Percentiles rank a stretch among this genome's conserved stretches.
Conservation (phyloP, 441 rosid species). For the Rhodomyrtus psidioides region DNA sequence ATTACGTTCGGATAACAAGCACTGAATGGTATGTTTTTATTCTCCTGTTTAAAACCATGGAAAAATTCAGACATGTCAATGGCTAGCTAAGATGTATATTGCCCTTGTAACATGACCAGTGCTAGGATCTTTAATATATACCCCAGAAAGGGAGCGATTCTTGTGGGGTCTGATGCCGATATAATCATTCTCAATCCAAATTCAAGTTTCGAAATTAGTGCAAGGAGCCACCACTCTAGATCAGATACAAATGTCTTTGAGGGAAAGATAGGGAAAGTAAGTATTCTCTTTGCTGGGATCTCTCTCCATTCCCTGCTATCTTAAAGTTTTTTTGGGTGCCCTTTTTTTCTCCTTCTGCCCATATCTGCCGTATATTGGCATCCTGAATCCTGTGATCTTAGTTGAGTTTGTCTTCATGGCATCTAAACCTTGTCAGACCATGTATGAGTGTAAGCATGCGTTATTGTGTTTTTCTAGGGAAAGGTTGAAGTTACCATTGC, state of each 20-base stretch:
- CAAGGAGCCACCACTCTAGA: slow-evolving; percentile 76
- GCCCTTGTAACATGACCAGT: slow-evolving; percentile 30
- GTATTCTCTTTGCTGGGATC: not conserved
- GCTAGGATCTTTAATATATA: slow-evolving; percentile 88
- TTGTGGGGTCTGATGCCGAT: slow-evolving; percentile 93
- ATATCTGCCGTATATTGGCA: not conserved
- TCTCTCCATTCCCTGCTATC: not conserved
- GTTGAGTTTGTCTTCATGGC: not conserved
- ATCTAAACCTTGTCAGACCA: not conserved
- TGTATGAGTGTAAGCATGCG: not conserved
- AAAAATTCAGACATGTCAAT: not conserved
- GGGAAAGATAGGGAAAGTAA: slow-evolving; percentile 75
- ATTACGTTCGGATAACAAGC: slow-evolving; percentile 81
- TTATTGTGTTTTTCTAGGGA: slow-evolving; percentile 42
- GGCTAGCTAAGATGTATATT: not conserved
- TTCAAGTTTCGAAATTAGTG: slow-evolving; percentile 62
- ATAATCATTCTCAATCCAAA: slow-evolving; percentile 84
- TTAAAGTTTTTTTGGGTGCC: not conserved
- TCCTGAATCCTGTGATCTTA: not conserved
- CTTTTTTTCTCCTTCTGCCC: not conserved
- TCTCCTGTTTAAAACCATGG: not conserved
- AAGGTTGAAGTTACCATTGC: slow-evolving; percentile 91
- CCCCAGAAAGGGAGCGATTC: slow-evolving; percentile 92
- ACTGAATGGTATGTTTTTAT: slow-evolving; percentile 66
- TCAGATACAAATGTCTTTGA: slow-evolving; percentile 81